Conservation (phyloP, 257 asterid species). For the Solanum medicagineum region DNA sequence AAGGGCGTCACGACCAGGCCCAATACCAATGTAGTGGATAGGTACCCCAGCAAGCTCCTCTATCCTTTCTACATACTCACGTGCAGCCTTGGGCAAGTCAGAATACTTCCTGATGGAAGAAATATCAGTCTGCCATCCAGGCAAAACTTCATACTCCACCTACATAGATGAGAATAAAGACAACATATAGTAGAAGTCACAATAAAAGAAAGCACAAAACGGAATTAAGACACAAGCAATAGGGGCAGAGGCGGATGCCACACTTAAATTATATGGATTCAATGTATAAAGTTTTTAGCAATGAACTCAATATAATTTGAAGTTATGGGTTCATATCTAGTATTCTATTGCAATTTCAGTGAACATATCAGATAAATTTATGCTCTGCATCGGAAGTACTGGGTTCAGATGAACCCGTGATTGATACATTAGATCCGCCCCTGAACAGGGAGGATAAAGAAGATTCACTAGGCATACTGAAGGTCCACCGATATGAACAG, state of each 20-base stretch:
- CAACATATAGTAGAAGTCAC: not conserved
- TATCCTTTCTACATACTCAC: slow-evolving; percentile 69
- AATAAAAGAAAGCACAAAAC: not conserved
- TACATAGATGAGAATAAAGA: slow-evolving; percentile 1
- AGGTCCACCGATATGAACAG: not conserved
- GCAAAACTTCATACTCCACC: slow-evolving; percentile 87
- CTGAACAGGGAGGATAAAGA: not conserved
- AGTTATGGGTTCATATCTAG: too few relatives aligned
- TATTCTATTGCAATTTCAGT: too few relatives aligned
- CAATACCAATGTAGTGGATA: slow-evolving; percentile 81
- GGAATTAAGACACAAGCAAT: not conserved
- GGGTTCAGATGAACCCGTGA: too few relatives aligned
- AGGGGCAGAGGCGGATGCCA: not conserved
- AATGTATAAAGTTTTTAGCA: too few relatives aligned
- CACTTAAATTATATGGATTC: too few relatives aligned
- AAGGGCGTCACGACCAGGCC: slow-evolving; percentile 96
- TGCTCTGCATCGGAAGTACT: too few relatives aligned
- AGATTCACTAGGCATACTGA: not conserved
- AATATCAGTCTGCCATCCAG: slow-evolving; percentile 82
- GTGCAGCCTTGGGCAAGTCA: slow-evolving; percentile 78
- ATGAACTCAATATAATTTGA: too few relatives aligned
- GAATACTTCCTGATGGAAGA: slow-evolving; percentile 76
- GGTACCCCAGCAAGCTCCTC: slow-evolving; percentile 86
- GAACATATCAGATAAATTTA: too few relatives aligned
- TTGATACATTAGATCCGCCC: too few relatives aligned